phyloP scores from a whole-genome alignment of 345 rosid species.

The Erodium maritimum region DNA sequence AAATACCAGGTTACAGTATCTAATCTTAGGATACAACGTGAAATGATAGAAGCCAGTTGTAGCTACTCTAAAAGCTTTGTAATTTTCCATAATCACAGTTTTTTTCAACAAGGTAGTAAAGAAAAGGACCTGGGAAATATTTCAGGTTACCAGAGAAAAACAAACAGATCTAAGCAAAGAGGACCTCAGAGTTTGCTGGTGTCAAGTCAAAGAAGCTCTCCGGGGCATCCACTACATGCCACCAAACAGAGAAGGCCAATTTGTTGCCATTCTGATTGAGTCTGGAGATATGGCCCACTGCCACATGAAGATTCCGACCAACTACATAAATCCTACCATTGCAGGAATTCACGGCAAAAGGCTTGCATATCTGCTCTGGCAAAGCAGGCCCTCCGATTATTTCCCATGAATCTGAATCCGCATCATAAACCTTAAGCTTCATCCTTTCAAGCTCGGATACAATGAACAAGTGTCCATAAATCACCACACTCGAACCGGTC shows the following conservation, averaged over 20 bases:
- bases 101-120: not conserved
- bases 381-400: constrained; percentile 55
- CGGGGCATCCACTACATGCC: constrained; percentile 63
- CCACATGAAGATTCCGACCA: constrained; percentile 59
- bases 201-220: constrained; percentile 51
- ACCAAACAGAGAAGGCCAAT: constrained; percentile 41
- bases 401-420: constrained; percentile 62
- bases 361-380: constrained; percentile 79
- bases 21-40: too few species aligned
- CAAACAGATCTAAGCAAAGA: constrained; percentile 42
- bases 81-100: not conserved
- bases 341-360: constrained; percentile 60
- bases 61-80: not conserved
- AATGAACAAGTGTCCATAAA: constrained; percentile 55
- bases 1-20: too few species aligned
- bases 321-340: constrained; percentile 60
- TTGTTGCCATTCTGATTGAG: constrained; percentile 17
- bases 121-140: not conserved
- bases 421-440: constrained; percentile 79
- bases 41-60: not conserved
- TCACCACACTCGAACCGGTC: constrained; percentile 84
- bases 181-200: constrained; percentile 68
- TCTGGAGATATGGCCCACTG: constrained; percentile 50
- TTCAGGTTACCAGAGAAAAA: not conserved
- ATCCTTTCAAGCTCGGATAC: constrained; percentile 79